Evolutionary conservation across 1,284 basidiomycete species (phyloP), one percentile per base, ranked within the genome.

Genomic region (Leccinum huronense): DNA sequence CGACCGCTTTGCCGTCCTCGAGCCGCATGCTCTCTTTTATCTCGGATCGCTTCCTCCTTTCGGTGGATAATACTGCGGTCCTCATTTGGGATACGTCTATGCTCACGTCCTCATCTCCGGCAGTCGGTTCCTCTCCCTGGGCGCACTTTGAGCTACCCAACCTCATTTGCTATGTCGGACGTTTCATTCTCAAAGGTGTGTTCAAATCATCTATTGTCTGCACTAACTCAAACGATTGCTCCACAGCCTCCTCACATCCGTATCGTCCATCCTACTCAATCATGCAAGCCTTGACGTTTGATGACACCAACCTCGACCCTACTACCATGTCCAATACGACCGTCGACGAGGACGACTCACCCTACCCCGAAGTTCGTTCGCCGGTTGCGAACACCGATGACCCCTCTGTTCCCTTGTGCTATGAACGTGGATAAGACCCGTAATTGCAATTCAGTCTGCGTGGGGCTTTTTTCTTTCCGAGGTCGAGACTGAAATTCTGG

Each of bases 361-460:
- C 23, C 23, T 23, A 23, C 23, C 23, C 23, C 23, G 23, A 23
- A 23, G 23, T 23, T 23, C 23, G 23, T 23, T 23, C 23, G 23
- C 23, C 23, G 23, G 23, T 23, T 23, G 23, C 23, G 23, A 23
- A 23, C 23, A 23, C 23, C 23, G 23, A 23, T 23, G 23, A 23
- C 23, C 23, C 23, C 23, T 23, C 23, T 23, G 23, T 23, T 23
- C 23, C 23, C 23, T 23, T 23, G 23, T 23, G 23, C 23, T 23
- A 23, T 23, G 23, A 19, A 80, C 79, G 66, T 87, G 85, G 85
- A 86, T 86, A 68, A 77, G 75, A 34, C 84, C 84, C 11, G 70
- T 80, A 54, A 77, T 80, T 64, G 70, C 75, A 2, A 70, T 75
- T 77, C 60, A 67, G 74, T 65, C 11, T 5, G 11, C 5, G n/a